These are phyloP conservation scores for Emmonsia crescens DNA, from an alignment of 2,329 filamentous ascomycete species.

Conservation along the genomic window DNA sequence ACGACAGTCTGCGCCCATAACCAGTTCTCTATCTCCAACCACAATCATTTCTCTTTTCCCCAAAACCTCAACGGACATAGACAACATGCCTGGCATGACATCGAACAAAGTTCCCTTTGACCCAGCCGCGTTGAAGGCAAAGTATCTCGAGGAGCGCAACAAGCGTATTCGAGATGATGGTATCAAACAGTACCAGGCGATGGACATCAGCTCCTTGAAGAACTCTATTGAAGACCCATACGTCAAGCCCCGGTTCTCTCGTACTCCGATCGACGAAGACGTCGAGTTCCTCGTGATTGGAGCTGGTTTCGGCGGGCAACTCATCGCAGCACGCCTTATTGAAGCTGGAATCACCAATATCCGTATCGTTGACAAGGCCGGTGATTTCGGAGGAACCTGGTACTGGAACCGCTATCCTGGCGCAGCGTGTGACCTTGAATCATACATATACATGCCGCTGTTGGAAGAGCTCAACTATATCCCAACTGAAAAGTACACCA, in stretches of 20 bases:
- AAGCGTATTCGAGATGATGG: constrained; percentile 9
- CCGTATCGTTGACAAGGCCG: constrained; percentile 33
- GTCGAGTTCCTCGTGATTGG: constrained; percentile 28
- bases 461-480: constrained; percentile 51
- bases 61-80: not conserved
- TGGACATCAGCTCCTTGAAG: not conserved
- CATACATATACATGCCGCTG: constrained; percentile 49
- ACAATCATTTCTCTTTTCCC: not conserved
- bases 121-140: constrained; percentile 4
- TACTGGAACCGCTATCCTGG: constrained; percentile 42
- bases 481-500: constrained; percentile 41
- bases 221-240: constrained; percentile 4
- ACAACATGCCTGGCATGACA: not conserved
- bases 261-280: constrained; percentile 3
- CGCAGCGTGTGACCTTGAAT: constrained; percentile 47
- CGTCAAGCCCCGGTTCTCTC: constrained; percentile 3
- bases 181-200: constrained; percentile 8
- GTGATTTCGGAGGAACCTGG: constrained; percentile 39
- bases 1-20: not conserved
- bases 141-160: constrained; percentile 8
- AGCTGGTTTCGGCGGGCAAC: constrained; percentile 35
- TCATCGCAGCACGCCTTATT: constrained; percentile 27
- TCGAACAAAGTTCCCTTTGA: constrained; percentile 1
- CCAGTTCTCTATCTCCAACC: not conserved
- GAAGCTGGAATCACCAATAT: constrained; percentile 25